phyloP scores from a whole-genome alignment of 75 land plant species.

The Picea sitchensis region DNA sequence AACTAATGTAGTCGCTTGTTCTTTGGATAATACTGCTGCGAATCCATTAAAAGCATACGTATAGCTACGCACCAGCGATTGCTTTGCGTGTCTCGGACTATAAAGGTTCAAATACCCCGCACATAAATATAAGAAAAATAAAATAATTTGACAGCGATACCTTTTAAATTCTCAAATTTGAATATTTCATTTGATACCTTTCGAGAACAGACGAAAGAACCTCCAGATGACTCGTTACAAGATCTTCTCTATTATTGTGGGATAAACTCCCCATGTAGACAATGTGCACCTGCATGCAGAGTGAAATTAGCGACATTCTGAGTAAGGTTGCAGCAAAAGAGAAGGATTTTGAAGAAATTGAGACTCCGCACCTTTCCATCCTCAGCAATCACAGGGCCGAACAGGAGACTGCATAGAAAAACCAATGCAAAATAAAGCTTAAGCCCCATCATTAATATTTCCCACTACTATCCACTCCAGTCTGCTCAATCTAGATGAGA shows the following conservation, averaged over 20 bases:
- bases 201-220: constrained; percentile 56
- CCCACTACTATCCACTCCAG: too few species aligned
- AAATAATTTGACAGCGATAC: background rate
- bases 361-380: too few species aligned
- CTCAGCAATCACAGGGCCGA: too few species aligned
- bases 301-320: too few species aligned
- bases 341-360: too few species aligned
- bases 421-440: too few species aligned
- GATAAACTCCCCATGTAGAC: constrained; percentile 66
- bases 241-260: constrained; percentile 12
- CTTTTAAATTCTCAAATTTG: background rate
- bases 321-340: too few species aligned
- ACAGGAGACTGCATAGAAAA: too few species aligned
- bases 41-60: constrained; percentile 70
- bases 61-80: constrained; percentile 51
- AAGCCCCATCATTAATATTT: too few species aligned
- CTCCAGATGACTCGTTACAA: constrained; percentile 35
- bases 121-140: constrained; percentile 3
- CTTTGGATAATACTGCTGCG: constrained; percentile 62
- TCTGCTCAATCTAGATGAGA: too few species aligned
- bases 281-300: constrained; percentile 38
- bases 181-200: constrained; percentile 29
- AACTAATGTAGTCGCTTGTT: constrained; percentile 47
- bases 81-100: constrained; percentile 46
- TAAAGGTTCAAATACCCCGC: background rate